Percentiles rank a stretch among this genome's conserved stretches.
Evolutionary conservation across 495 filamentous ascomycete genomes (phyloP).

Genomic region (Trichoderma orchidacearum): DNA sequence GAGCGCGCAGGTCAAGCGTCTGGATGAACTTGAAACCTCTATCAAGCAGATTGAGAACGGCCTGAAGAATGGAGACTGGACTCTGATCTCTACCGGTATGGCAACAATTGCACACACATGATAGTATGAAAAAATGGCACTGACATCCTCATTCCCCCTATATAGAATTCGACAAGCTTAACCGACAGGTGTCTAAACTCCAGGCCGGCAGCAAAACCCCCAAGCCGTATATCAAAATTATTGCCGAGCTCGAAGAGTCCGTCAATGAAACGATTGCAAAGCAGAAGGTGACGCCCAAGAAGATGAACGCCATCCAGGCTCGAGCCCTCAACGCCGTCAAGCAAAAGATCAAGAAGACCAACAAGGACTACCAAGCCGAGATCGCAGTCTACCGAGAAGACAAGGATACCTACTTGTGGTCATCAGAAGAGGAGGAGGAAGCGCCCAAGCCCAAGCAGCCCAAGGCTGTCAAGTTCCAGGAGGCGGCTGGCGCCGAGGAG

Average conservation of each 20-base stretch:
- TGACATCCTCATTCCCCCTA: slow-evolving; percentile 8
- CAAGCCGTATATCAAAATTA: slow-evolving; percentile 81
- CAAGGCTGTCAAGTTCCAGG: slow-evolving; percentile 28
- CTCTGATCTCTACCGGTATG: slow-evolving; percentile 75
- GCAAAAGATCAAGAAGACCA: slow-evolving; percentile 95
- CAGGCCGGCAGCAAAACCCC: slow-evolving; percentile 58
- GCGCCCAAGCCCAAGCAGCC: slow-evolving; percentile 29
- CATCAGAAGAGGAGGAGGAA: slow-evolving; percentile 52
- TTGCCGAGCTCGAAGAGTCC: slow-evolving; percentile 89
- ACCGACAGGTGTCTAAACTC: slow-evolving; percentile 73
- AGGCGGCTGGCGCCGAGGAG: slow-evolving; percentile 23
- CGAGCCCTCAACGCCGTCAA: slow-evolving; percentile 92
- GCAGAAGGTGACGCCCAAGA: slow-evolving; percentile 91
- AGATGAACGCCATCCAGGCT: slow-evolving; percentile 94
- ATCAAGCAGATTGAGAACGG: slow-evolving; percentile 89
- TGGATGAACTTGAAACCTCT: slow-evolving; percentile 83
- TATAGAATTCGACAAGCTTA: slow-evolving; percentile 93
- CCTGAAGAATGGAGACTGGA: slow-evolving; percentile 95
- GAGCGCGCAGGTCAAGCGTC: slow-evolving; percentile 93
- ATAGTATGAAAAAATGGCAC: not conserved
- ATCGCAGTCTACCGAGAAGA: slow-evolving; percentile 78
- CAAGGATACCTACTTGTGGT: slow-evolving; percentile 77
- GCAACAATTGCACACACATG: slow-evolving; percentile 3
- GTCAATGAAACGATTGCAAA: slow-evolving; percentile 89
- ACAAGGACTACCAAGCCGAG: slow-evolving; percentile 80